Conservation (phyloP, 2,329 filamentous ascomycete genomes). For the Trichoderma sp. region DNA sequence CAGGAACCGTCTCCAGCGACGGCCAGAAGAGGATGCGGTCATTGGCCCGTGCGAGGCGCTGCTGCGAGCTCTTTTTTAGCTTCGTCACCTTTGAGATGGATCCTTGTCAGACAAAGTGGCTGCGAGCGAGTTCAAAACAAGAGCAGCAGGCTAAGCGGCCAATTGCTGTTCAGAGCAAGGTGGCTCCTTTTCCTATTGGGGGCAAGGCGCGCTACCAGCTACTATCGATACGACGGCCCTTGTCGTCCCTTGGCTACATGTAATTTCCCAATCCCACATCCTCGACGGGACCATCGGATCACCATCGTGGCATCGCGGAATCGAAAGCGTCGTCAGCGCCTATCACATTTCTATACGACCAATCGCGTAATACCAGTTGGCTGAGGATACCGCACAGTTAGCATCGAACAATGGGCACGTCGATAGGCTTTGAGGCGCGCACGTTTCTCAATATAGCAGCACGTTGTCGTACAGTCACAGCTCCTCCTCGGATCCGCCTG, state of each 20-base stretch:
- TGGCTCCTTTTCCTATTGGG: background rate
- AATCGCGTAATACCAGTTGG: background rate
- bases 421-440: background rate
- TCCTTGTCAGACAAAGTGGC: background rate
- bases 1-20: conserved; percentile 35
- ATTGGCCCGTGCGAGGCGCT: conserved; percentile 23
- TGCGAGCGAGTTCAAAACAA: background rate
- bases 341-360: background rate
- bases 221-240: background rate
- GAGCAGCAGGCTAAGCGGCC: background rate
- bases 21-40: conserved; percentile 5
- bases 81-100: background rate
- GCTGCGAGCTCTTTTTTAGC: background rate
- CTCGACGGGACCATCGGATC: conserved; percentile 15
- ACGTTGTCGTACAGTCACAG: background rate
- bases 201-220: background rate
- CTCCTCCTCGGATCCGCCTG: background rate
- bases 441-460: background rate
- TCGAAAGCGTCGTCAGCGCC: background rate
- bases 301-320: background rate
- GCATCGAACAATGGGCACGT: background rate
- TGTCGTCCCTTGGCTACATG: background rate
- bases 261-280: conserved; percentile 13
- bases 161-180: background rate
- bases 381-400: background rate